A percentile compares a stretch with the other conserved stretches of the same genome.
Evolutionary conservation across 768 basidiomycete species (phyloP).

Genomic region (Harrya chromipes): DNA sequence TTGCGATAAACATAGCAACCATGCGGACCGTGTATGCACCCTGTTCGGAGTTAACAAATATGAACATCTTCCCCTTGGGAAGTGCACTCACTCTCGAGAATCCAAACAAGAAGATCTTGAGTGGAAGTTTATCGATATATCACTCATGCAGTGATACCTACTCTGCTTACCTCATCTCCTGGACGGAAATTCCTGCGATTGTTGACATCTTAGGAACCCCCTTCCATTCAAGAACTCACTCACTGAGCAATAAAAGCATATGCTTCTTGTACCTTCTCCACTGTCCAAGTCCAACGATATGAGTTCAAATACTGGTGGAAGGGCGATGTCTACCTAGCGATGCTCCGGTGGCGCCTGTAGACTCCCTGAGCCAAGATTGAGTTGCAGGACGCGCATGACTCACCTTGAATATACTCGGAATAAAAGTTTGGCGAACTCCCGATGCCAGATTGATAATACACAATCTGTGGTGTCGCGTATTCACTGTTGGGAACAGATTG

Average conservation of each 20-base stretch:
- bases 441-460: conserved; percentile 64
- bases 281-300: conserved; percentile 32
- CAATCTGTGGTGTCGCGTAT: conserved; percentile 53
- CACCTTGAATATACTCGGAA: conserved; percentile 60
- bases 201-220: not conserved
- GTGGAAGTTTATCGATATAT: not conserved
- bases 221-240: conserved; percentile 25
- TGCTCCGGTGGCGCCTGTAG: conserved; percentile 58
- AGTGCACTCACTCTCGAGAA: conserved; percentile 58
- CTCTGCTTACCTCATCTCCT: conserved; percentile 59
- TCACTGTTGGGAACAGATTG: conserved; percentile 19
- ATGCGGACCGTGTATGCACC: conserved; percentile 77
- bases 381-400: conserved; percentile 4
- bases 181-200: conserved; percentile 58
- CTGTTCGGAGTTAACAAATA: conserved; percentile 32
- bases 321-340: conserved; percentile 46
- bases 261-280: conserved; percentile 72
- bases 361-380: conserved; percentile 8
- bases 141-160: not conserved
- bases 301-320: not conserved
- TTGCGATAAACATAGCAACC: conserved; percentile 56
- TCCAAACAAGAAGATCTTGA: conserved; percentile 72
- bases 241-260: conserved; percentile 81
- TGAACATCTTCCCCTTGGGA: not conserved
- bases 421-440: conserved; percentile 56